Evolutionary conservation across 768 basidiomycete species (phyloP).

Genomic region (Agrocybe pediades): DNA sequence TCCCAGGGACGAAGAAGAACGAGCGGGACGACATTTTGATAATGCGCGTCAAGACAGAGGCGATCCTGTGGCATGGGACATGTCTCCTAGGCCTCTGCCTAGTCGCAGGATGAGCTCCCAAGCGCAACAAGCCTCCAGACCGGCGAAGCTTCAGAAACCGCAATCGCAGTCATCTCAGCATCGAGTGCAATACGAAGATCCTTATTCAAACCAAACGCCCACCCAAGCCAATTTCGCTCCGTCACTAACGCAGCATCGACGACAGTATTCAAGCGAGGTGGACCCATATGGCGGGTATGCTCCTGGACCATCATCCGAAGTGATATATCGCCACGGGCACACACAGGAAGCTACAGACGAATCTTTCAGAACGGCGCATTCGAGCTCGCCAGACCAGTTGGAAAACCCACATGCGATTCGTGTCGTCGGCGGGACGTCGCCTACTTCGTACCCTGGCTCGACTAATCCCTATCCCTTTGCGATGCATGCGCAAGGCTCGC

Average conservation of each 20-base stretch:
- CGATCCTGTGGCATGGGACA: slow-evolving; percentile 36
- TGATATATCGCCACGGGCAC: slow-evolving; percentile 16
- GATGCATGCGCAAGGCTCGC: neutral
- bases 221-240: slow-evolving; percentile 19
- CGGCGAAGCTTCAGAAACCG: slow-evolving; percentile 1
- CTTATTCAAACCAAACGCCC: slow-evolving; percentile 16
- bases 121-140: neutral
- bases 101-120: neutral
- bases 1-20: slow-evolving; percentile 19
- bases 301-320: neutral
- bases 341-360: slow-evolving; percentile 21
- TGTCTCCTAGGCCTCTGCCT: neutral
- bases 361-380: slow-evolving; percentile 24
- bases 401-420: neutral
- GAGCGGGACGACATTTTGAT: neutral
- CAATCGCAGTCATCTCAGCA: neutral
- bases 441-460: neutral
- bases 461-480: neutral
- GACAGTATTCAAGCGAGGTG: slow-evolving; percentile 13
- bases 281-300: slow-evolving; percentile 18
- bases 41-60: slow-evolving; percentile 24
- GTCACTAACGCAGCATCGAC: neutral
- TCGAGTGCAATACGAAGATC: slow-evolving; percentile 4
- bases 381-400: slow-evolving; percentile 15
- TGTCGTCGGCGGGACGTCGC: neutral